Evolutionary conservation across 2,329 filamentous ascomycete species (phyloP).

Genomic region (Talaromyces sp.): DNA sequence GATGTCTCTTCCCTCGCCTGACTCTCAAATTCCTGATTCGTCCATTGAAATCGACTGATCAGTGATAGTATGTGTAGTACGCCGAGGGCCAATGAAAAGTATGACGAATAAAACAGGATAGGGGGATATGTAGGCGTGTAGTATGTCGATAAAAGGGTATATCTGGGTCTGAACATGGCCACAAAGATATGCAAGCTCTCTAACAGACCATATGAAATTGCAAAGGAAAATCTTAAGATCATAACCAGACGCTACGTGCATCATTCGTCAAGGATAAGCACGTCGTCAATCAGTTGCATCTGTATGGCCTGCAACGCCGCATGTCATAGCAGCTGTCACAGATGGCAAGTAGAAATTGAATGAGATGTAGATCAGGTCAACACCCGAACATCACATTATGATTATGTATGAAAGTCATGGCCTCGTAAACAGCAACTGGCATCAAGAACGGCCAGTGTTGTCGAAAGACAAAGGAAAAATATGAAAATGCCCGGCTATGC

Average conservation of each 20-base stretch:
- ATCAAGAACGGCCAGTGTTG: not conserved
- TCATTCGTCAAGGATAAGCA: constrained; percentile 8
- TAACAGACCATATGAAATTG: not conserved
- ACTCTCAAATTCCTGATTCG: not conserved
- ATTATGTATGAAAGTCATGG: constrained; percentile 19
- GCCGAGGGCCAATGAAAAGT: not conserved
- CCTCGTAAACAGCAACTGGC: constrained; percentile 17
- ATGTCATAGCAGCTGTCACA: not conserved
- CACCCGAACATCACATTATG: constrained; percentile 8
- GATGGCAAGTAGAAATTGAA: not conserved
- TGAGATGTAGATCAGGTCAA: not conserved
- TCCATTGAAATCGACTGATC: not conserved
- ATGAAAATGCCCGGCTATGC: constrained; percentile 9
- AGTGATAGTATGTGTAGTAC: not conserved
- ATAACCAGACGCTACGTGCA: not conserved
- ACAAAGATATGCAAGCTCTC: constrained; percentile 9
- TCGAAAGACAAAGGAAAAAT: constrained; percentile 17
- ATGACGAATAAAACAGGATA: not conserved
- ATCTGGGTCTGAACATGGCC: constrained; percentile 12
- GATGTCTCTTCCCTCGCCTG: not conserved
- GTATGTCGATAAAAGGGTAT: constrained; percentile 18
- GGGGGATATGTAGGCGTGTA: constrained; percentile 14
- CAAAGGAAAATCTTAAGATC: not conserved
- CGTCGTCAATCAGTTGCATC: constrained; percentile 1
- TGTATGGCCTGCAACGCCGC: not conserved